These are phyloP conservation scores for Microbotryum intermedium DNA, from an alignment of 1,284 basidiomycete species.

Conservation along the genomic window DNA sequence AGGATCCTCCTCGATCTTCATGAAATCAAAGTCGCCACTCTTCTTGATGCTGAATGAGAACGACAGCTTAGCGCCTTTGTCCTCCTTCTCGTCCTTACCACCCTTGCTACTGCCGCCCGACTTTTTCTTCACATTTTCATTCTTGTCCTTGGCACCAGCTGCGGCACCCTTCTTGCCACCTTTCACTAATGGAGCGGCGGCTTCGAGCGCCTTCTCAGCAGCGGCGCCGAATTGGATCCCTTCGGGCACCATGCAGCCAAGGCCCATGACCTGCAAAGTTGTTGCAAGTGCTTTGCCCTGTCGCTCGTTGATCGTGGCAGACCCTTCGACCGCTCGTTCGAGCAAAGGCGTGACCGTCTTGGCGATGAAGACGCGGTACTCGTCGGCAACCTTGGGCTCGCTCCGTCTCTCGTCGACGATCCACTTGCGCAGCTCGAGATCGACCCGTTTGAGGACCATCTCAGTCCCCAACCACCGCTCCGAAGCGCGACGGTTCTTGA, in stretches of 20 bases:
- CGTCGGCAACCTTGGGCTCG: slow-evolving; percentile 43
- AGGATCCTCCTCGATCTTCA: slow-evolving; percentile 52
- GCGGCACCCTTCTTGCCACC: background rate
- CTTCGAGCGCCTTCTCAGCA: slow-evolving; percentile 8
- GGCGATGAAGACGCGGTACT: slow-evolving; percentile 45
- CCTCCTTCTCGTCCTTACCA: slow-evolving; percentile 29
- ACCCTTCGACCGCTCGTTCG: slow-evolving; percentile 43
- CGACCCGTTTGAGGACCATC: slow-evolving; percentile 48
- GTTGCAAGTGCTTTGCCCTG: slow-evolving; percentile 40
- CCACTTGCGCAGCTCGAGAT: slow-evolving; percentile 51
- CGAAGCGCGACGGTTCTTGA: slow-evolving; percentile 43
- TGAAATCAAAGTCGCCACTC: slow-evolving; percentile 47
- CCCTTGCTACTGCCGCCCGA: slow-evolving; percentile 5
- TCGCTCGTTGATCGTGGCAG: slow-evolving; percentile 37
- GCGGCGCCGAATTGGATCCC: slow-evolving; percentile 23
- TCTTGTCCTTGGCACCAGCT: background rate
- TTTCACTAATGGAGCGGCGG: slow-evolving; percentile 4
- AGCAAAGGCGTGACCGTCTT: slow-evolving; percentile 38
- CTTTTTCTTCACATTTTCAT: slow-evolving; percentile 10
- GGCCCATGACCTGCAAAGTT: slow-evolving; percentile 46
- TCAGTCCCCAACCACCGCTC: slow-evolving; percentile 48
- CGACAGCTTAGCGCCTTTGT: slow-evolving; percentile 42
- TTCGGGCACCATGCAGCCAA: slow-evolving; percentile 41
- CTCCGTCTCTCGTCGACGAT: slow-evolving; percentile 44
- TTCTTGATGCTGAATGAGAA: slow-evolving; percentile 48